phyloP scores from a whole-genome alignment of 345 rosid species.

The Eucalyptus curtisii region DNA sequence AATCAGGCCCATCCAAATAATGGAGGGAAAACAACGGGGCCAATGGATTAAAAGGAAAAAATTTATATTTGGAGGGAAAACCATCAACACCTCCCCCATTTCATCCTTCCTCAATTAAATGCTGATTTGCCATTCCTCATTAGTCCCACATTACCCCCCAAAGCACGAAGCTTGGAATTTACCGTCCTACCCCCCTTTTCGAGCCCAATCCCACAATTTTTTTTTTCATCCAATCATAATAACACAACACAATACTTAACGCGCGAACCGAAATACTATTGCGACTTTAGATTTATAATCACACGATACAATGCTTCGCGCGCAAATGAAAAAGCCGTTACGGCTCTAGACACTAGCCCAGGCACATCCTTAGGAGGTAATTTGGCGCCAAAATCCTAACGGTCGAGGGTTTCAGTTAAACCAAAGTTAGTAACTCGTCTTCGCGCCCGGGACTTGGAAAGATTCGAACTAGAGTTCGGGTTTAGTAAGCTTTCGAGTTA shows the following conservation, averaged over 20 bases:
- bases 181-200: neutral
- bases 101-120: neutral
- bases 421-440: neutral
- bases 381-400: neutral
- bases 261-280: accelerated
- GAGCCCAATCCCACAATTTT: neutral
- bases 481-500: neutral
- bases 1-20: neutral
- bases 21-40: neutral
- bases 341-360: accelerated
- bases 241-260: no score
- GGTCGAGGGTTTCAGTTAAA: neutral
- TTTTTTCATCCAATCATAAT: neutral
- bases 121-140: neutral
- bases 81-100: neutral
- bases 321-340: no score
- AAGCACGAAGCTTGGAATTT: neutral
- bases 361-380: neutral
- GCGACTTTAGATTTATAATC: accelerated
- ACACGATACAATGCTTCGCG: neutral
- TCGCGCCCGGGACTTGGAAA: neutral
- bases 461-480: neutral
- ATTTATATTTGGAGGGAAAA: neutral
- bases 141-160: neutral
- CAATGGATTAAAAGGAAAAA: neutral